phyloP scores from a whole-genome alignment of 208 protist genomes.

The Leishmania major region DNA sequence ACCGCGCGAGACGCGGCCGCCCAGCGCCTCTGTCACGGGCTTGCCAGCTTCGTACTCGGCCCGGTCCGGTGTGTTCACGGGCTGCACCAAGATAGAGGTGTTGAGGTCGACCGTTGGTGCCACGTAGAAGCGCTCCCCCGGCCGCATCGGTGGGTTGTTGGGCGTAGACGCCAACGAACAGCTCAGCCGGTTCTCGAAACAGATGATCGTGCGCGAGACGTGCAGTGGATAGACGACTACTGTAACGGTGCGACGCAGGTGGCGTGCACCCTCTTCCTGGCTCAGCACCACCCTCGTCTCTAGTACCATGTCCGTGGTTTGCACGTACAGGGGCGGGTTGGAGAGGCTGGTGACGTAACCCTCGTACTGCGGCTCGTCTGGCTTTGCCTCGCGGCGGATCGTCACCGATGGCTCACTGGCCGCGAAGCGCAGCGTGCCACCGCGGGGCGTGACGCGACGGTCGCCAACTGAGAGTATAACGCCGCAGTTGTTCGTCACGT shows the following conservation, averaged over 20 bases:
- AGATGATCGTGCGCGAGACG: conserved; percentile 61
- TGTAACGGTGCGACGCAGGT: conserved; percentile 53
- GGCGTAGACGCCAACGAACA: conserved; percentile 34
- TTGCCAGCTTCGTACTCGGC: conserved; percentile 24
- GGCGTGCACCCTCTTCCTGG: conserved; percentile 37
- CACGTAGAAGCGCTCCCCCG: conserved; percentile 66
- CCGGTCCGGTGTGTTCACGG: conserved; percentile 31
- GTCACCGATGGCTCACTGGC: conserved; percentile 28
- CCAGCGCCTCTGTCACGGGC: conserved; percentile 16
- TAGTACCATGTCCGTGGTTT: conserved; percentile 55
- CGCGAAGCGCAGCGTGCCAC: conserved; percentile 46
- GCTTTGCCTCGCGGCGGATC: conserved; percentile 28
- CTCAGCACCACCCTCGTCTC: conserved; percentile 51
- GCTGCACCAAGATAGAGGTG: conserved; percentile 49
- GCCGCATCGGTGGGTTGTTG: conserved; percentile 35
- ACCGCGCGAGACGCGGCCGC: neutral
- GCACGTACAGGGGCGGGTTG: conserved; percentile 63
- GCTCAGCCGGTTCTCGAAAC: conserved; percentile 73
- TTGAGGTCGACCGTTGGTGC: conserved; percentile 42
- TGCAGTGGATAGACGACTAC: conserved; percentile 78
- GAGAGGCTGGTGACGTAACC: conserved; percentile 53
- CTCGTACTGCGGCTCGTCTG: conserved; percentile 21
- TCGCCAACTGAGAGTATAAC: conserved; percentile 38
- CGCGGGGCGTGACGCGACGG: conserved; percentile 37
- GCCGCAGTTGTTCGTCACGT: conserved; percentile 66